Conservation (phyloP, 2,329 filamentous ascomycete species). For the Alternaria infectoria region DNA sequence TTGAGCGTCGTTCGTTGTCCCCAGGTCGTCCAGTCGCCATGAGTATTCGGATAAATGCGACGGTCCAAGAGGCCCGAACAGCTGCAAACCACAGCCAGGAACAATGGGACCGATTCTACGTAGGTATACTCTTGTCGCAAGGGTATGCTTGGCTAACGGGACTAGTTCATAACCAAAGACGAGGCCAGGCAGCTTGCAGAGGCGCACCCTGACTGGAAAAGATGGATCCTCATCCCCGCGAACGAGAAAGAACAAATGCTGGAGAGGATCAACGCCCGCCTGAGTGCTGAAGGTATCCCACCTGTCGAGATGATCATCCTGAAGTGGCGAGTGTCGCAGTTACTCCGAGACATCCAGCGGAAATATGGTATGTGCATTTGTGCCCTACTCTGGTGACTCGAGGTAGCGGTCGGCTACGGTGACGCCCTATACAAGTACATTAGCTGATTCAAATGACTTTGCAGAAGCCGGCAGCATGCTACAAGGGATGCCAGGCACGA, state of each 20-base stretch:
- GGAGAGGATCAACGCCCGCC: constrained; percentile 42
- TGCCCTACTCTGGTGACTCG: constrained; percentile 24
- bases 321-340: constrained; percentile 47
- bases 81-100: constrained; percentile 46
- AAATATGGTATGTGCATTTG: constrained; percentile 45
- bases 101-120: constrained; percentile 49
- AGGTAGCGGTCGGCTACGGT: constrained; percentile 22
- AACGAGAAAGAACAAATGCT: constrained; percentile 47
- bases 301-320: constrained; percentile 47
- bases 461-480: constrained; percentile 48
- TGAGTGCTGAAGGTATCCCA: constrained; percentile 45
- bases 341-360: constrained; percentile 45
- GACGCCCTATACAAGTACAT: constrained; percentile 26
- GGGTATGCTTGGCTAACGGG: constrained; percentile 29
- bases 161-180: constrained; percentile 47
- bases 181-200: constrained; percentile 46
- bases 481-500: constrained; percentile 36
- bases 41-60: constrained; percentile 49
- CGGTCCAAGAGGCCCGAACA: constrained; percentile 43
- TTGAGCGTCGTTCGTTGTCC: constrained; percentile 28
- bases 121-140: constrained; percentile 29
- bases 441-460: constrained; percentile 39
- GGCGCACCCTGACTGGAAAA: constrained; percentile 45
- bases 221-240: constrained; percentile 47
- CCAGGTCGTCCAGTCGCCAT: constrained; percentile 32